Percentiles rank a stretch among this genome's conserved stretches.
Conservation (phyloP, 2,329 filamentous ascomycete species). For the Fusarium sp. region DNA sequence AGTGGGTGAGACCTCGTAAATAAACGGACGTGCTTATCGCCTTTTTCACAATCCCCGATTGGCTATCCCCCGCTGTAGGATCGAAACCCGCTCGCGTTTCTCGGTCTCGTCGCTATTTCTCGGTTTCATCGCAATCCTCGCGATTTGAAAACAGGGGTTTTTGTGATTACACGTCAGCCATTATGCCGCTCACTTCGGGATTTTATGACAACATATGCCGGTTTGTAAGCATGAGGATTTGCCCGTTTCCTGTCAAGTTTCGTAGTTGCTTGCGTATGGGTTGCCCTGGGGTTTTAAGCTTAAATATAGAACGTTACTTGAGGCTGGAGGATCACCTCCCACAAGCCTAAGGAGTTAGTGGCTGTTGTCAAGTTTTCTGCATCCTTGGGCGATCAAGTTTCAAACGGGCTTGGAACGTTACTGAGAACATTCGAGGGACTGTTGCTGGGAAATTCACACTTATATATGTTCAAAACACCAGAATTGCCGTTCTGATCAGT, state of each 20-base stretch:
- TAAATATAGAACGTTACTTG: neutral
- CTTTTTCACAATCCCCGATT: neutral
- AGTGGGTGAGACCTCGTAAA: neutral
- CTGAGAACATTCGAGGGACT: too few species aligned
- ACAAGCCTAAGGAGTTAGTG: too few species aligned
- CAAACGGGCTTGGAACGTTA: too few species aligned
- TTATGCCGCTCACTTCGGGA: neutral
- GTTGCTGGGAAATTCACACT: too few species aligned
- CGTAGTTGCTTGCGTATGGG: neutral
- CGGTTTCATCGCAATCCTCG: neutral
- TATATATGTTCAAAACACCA: too few species aligned
- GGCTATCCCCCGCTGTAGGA: neutral
- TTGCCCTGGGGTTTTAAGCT: neutral
- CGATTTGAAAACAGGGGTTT: neutral
- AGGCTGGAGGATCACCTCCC: too few species aligned
- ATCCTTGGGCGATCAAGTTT: too few species aligned
- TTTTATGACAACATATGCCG: neutral
- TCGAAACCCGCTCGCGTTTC: neutral
- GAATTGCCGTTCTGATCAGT: too few species aligned
- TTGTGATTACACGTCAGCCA: neutral
- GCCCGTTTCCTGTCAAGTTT: neutral
- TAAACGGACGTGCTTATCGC: neutral
- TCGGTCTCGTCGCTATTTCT: conserved; percentile 3
- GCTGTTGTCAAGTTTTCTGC: too few species aligned
- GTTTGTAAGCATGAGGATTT: too few species aligned